Base-by-base conservation (phyloP, 441 rosid species). In the Gossypium aridum region DNA sequence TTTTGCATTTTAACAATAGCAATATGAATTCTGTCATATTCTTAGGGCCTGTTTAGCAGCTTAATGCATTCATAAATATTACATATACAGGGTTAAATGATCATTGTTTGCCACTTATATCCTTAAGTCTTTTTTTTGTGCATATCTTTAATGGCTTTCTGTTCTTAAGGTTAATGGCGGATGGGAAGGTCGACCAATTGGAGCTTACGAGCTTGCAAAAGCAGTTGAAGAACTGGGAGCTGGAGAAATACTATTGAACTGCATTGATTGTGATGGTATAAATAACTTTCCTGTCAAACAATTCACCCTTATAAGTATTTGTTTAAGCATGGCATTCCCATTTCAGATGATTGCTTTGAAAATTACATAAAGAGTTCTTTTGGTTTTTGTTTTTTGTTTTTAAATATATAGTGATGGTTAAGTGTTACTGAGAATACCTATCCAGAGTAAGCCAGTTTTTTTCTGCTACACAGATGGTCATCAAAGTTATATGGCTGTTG, bases 121-220 rank as follows among this genome's bases (percentile, higher is more conserved):
- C 56, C 13, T 23, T 16, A 56, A 67, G 65, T 67, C 25, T 49
- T 56, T 76, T 47, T 39, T 76, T 43, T 39, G 63, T 67, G 19
- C 64, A 12, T 19, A 69, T 47, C 37, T 66, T 59, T 61, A 62
- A 23, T 34, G 65, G 64, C 64, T 62, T 73, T 12, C 13, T 68
- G 13, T 71, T 67, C 10, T 75, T 73, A 78, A 96, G 99, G 97
- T 92, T 73, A 90, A 81, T 70, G 99, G 99, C n/a, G 97, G 98
- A 53, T 90, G 94, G 81, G 97, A 96, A 81, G 98, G 96, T 77
- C 89, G 94, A 69, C 97, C 93, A 57, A 89, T 92, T 75, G 97
- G 98, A 80, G 99, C 99, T 37, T 92, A 87, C 78, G 98, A 96
- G 89, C 97, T 93, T 77, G 98, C 98, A 60, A 92, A 88, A 89